Evolutionary conservation across 306 rosid species (phyloP).

Genomic region (Vigna reflexopilosa): DNA sequence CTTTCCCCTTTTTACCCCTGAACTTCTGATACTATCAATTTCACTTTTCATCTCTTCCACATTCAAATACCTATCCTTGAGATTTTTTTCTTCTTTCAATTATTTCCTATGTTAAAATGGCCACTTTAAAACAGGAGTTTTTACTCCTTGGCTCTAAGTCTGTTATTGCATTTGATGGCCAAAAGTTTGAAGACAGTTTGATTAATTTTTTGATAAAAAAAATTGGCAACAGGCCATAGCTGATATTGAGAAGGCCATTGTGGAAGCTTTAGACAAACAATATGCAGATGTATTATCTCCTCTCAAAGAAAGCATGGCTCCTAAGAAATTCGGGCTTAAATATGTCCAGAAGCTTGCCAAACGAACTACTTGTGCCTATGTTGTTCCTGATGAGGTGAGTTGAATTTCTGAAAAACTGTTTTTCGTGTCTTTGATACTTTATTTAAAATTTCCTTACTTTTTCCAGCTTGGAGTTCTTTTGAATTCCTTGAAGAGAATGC

Average conservation of each 20-base stretch:
- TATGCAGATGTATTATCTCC: slow-evolving; percentile 94
- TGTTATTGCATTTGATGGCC: neutral
- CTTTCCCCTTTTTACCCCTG: neutral
- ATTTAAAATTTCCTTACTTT: slow-evolving; percentile 39
- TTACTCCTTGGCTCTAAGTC: slow-evolving; percentile 18
- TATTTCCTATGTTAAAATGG: neutral
- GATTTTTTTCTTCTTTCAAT: neutral
- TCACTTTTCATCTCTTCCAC: slow-evolving; percentile 16
- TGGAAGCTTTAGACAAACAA: slow-evolving; percentile 94
- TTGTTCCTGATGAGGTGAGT: slow-evolving; percentile 86
- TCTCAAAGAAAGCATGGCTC: slow-evolving; percentile 80
- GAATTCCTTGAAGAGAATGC: slow-evolving; percentile 96
- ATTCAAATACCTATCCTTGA: neutral
- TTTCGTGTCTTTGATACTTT: slow-evolving; percentile 20
- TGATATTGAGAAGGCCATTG: slow-evolving; percentile 83
- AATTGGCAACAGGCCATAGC: slow-evolving; percentile 76
- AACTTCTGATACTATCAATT: slow-evolving; percentile 27
- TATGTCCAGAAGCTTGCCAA: slow-evolving; percentile 97
- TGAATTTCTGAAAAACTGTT: slow-evolving; percentile 32
- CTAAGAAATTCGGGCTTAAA: slow-evolving; percentile 96
- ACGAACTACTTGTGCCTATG: slow-evolving; percentile 67
- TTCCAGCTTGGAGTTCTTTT: slow-evolving; percentile 85
- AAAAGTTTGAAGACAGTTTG: slow-evolving; percentile 6
- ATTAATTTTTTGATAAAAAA: neutral
- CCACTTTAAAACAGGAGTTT: neutral